phyloP scores from a whole-genome alignment of 1,284 basidiomycete genomes.

The Phlebopus sp. region DNA sequence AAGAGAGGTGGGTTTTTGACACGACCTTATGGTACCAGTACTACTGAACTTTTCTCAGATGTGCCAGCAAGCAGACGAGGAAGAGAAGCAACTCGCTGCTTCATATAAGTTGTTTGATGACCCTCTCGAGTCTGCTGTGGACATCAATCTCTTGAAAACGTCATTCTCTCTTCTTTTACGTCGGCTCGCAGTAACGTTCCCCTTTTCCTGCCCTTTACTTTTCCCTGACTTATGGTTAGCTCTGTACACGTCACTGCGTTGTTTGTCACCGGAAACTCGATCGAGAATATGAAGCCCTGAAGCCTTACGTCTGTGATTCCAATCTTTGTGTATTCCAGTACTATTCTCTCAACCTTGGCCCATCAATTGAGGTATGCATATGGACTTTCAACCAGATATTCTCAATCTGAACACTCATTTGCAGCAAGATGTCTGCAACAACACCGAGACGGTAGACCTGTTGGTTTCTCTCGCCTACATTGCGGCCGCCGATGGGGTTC shows the following conservation, averaged over 20 bases:
- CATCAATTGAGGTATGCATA: slow-evolving; percentile 56
- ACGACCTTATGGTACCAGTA: not conserved
- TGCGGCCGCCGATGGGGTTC: slow-evolving; percentile 45
- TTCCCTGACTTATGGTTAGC: slow-evolving; percentile 31
- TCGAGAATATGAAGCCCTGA: slow-evolving; percentile 53
- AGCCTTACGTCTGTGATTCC: slow-evolving; percentile 63
- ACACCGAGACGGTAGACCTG: slow-evolving; percentile 56
- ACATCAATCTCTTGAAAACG: slow-evolving; percentile 53
- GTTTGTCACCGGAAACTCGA: slow-evolving; percentile 59
- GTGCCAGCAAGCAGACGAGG: slow-evolving; percentile 42
- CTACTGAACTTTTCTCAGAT: slow-evolving; percentile 18
- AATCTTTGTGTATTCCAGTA: slow-evolving; percentile 64
- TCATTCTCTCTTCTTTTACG: slow-evolving; percentile 60
- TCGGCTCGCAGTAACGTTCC: slow-evolving; percentile 47
- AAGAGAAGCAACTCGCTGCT: slow-evolving; percentile 39
- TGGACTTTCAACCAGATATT: not conserved
- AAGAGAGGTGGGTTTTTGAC: slow-evolving; percentile 29
- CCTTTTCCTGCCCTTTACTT: not conserved
- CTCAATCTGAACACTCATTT: not conserved
- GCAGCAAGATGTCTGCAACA: slow-evolving; percentile 62
- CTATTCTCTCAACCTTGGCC: slow-evolving; percentile 56
- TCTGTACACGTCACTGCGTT: slow-evolving; percentile 60
- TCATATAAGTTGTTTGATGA: slow-evolving; percentile 51
- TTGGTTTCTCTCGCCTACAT: slow-evolving; percentile 58
- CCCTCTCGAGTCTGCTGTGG: slow-evolving; percentile 38